Conservation (phyloP, 148 eudicot species). For the Vaccinium vitisidaea region DNA sequence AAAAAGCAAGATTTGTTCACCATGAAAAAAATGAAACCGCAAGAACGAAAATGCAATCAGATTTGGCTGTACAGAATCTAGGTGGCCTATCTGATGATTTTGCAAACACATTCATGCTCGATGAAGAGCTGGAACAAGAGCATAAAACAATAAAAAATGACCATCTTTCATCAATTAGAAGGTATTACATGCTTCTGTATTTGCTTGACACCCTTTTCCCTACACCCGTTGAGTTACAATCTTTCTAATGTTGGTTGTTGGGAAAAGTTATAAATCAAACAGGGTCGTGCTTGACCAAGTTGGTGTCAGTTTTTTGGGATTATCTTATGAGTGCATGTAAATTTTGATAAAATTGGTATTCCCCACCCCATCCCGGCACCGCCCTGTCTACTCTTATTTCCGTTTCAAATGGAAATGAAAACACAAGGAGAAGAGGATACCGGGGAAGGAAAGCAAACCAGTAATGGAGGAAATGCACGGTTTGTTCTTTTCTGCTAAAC, state of each 20-base stretch:
- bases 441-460: neutral
- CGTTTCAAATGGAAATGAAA: neutral
- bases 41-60: conserved; percentile 26
- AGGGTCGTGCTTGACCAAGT: neutral
- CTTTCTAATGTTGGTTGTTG: neutral
- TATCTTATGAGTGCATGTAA: neutral
- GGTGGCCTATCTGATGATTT: conserved; percentile 60
- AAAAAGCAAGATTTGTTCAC: conserved; percentile 22
- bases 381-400: neutral
- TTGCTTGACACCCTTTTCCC: neutral
- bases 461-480: neutral
- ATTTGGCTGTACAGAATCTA: conserved; percentile 26
- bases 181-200: conserved; percentile 38
- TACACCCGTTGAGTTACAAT: neutral
- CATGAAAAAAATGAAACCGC: conserved; percentile 23
- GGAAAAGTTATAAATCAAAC: neutral
- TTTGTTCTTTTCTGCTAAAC: conserved; percentile 2
- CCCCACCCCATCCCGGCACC: neutral
- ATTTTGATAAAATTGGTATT: neutral
- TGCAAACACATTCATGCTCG: conserved; percentile 78
- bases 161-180: conserved; percentile 36
- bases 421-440: neutral
- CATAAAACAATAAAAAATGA: conserved; percentile 37
- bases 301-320: neutral
- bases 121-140: conserved; percentile 88